Evolutionary conservation across 2,329 filamentous ascomycete genomes (phyloP).

Genomic region (Beauveria sp.): DNA sequence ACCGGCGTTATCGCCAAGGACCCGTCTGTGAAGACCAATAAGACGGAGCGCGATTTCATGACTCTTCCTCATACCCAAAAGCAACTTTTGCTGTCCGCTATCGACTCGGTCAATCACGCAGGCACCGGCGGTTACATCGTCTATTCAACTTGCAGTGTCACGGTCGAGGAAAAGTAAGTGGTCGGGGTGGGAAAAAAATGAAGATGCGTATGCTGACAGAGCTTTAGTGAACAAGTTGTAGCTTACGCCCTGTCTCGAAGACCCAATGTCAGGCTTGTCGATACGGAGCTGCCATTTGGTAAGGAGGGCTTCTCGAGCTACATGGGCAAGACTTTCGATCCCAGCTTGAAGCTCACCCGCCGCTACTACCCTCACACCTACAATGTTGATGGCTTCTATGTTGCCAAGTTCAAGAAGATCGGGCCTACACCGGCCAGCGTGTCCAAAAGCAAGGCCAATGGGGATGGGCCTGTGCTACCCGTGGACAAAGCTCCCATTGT

Average conservation of each 20-base stretch:
- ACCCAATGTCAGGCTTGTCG: constrained; percentile 88
- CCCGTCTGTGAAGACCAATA: constrained; percentile 94
- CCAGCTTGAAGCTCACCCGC: constrained; percentile 72
- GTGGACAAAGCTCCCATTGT: constrained; percentile 64
- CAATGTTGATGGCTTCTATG: constrained; percentile 97
- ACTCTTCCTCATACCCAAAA: constrained; percentile 90
- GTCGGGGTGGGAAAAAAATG: constrained; percentile 5
- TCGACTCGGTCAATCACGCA: constrained; percentile 87
- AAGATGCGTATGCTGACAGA: constrained; percentile 10
- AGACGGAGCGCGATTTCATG: constrained; percentile 91
- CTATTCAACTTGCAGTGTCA: constrained; percentile 94
- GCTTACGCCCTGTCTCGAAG: constrained; percentile 87
- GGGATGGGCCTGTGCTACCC: constrained; percentile 33
- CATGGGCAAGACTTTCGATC: constrained; percentile 86
- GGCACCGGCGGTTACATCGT: constrained; percentile 91
- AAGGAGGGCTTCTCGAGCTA: constrained; percentile 87
- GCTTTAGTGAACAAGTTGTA: constrained; percentile 73
- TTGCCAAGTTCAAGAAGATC: constrained; percentile 93
- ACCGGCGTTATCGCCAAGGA: constrained; percentile 98
- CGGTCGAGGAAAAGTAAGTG: constrained; percentile 65
- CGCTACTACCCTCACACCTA: constrained; percentile 86
- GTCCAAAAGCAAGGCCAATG: constrained; percentile 18
- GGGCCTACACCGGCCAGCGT: constrained; percentile 61
- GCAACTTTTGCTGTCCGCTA: constrained; percentile 83
- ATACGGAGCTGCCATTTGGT: constrained; percentile 83